These are phyloP conservation scores for Cylindrodendrum hubeiense DNA, from an alignment of 2,329 filamentous ascomycete genomes.

Conservation along the genomic window DNA sequence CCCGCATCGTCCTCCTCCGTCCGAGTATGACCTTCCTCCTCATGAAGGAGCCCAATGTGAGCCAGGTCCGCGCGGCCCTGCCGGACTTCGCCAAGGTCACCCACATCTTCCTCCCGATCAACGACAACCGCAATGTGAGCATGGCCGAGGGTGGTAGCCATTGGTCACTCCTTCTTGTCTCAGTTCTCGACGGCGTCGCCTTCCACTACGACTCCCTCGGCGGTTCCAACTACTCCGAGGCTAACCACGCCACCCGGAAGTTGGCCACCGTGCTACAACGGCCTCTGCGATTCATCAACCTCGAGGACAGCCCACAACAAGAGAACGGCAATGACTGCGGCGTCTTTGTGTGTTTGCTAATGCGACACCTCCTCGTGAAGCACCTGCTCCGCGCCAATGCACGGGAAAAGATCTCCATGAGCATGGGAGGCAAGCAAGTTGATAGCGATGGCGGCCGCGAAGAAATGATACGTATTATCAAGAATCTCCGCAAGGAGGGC, in stretches of 20 bases:
- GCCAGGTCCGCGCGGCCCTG: slow-evolving; percentile 73
- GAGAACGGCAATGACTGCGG: slow-evolving; percentile 95
- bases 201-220: slow-evolving; percentile 96
- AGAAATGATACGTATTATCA: slow-evolving; percentile 92
- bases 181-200: slow-evolving; percentile 86
- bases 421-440: slow-evolving; percentile 85
- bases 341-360: slow-evolving; percentile 94
- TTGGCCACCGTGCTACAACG: slow-evolving; percentile 76
- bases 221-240: slow-evolving; percentile 81
- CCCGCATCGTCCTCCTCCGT: slow-evolving; percentile 89
- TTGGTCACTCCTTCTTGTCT: slow-evolving; percentile 94
- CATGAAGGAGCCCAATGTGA: slow-evolving; percentile 76
- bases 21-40: slow-evolving; percentile 95
- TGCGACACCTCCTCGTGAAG: slow-evolving; percentile 93
- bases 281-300: slow-evolving; percentile 80
- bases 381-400: slow-evolving; percentile 83
- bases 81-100: slow-evolving; percentile 85
- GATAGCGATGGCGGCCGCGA: slow-evolving; percentile 85
- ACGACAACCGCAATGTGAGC: slow-evolving; percentile 83
- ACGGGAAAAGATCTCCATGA: slow-evolving; percentile 93
- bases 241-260: slow-evolving; percentile 75
- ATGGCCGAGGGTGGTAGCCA: slow-evolving; percentile 91
- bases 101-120: slow-evolving; percentile 96
- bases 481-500: slow-evolving; percentile 87
- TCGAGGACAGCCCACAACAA: slow-evolving; percentile 90